Evolutionary conservation across 108 stramenopile species (phyloP).

Genomic region (Parietichytrium sp.): DNA sequence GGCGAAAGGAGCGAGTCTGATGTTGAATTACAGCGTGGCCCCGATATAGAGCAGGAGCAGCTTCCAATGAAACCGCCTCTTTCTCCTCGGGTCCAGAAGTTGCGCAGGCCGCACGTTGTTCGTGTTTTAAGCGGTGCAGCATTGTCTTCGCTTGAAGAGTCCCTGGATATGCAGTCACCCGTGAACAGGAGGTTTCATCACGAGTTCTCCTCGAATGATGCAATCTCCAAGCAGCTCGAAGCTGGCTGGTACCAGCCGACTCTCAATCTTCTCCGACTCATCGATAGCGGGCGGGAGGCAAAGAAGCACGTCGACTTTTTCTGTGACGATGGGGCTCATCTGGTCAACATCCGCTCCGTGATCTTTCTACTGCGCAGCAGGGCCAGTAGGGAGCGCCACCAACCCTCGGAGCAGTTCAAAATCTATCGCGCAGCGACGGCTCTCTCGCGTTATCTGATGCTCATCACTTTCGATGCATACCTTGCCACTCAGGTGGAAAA

Average conservation of each 20-base stretch:
- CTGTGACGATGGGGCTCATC: background rate
- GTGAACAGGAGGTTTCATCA: too few species aligned
- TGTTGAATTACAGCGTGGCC: too few species aligned
- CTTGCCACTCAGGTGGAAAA: background rate
- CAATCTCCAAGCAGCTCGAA: background rate
- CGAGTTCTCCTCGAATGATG: background rate
- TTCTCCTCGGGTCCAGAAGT: too few species aligned
- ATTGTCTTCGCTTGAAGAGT: background rate
- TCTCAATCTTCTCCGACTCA: slow-evolving; percentile 21
- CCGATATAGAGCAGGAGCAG: too few species aligned
- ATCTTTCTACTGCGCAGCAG: slow-evolving; percentile 17
- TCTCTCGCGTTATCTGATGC: background rate
- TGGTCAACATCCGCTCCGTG: background rate
- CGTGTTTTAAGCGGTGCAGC: slow-evolving; percentile 21
- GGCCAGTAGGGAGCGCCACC: slow-evolving; percentile 19
- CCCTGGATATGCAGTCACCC: background rate
- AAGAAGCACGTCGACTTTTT: slow-evolving; percentile 22
- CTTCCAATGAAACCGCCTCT: too few species aligned
- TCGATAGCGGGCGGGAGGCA: slow-evolving; percentile 21
- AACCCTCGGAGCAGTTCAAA: background rate
- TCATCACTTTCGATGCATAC: slow-evolving; percentile 35
- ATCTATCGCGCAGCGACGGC: slow-evolving; percentile 30
- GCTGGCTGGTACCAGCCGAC: slow-evolving; percentile 27
- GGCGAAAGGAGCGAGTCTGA: too few species aligned
- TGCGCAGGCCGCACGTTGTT: background rate